Conservation (phyloP, 345 rosid genomes). For the Sapria himalayana region DNA sequence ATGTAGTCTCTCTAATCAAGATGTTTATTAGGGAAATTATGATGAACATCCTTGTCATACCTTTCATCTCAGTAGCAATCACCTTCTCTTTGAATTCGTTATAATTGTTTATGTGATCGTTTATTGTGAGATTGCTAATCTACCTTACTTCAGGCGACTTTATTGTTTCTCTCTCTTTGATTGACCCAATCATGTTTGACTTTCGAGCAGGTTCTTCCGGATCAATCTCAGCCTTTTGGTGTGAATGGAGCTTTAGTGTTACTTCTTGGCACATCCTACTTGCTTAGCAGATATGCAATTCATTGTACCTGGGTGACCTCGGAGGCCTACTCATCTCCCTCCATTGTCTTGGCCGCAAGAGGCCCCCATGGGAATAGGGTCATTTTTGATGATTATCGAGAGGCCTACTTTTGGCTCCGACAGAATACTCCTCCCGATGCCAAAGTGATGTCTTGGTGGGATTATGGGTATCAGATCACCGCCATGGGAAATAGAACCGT, state of each 20-base stretch:
- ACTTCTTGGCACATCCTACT: constrained; percentile 72
- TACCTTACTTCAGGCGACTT: no score
- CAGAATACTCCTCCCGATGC: constrained; percentile 95
- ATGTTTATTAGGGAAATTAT: no score
- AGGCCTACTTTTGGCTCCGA: constrained; percentile 95
- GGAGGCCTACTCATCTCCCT: constrained; percentile 98
- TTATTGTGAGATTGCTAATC: no score
- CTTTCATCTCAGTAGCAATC: no score
- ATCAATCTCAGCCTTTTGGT: constrained; percentile 92
- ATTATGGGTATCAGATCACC: constrained; percentile 95
- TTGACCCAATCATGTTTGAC: constrained; percentile 10
- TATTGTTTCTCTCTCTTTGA: no score
- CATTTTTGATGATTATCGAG: constrained; percentile 96
- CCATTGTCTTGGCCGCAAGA: constrained; percentile 94
- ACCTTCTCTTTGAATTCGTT: no score
- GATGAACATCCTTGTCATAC: no score
- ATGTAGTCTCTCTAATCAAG: no score
- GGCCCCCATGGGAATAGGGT: constrained; percentile 94
- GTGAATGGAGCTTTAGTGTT: constrained; percentile 70
- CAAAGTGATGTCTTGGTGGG: constrained; percentile 99
- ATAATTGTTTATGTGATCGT: no score
- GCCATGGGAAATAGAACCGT: constrained; percentile 99
- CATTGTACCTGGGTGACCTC: constrained; percentile 99
- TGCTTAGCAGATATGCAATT: constrained; percentile 70
- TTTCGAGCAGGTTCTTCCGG: constrained; percentile 40